Evolutionary conservation across 768 basidiomycete genomes (phyloP).

Genomic region (Lentinula detonsa): DNA sequence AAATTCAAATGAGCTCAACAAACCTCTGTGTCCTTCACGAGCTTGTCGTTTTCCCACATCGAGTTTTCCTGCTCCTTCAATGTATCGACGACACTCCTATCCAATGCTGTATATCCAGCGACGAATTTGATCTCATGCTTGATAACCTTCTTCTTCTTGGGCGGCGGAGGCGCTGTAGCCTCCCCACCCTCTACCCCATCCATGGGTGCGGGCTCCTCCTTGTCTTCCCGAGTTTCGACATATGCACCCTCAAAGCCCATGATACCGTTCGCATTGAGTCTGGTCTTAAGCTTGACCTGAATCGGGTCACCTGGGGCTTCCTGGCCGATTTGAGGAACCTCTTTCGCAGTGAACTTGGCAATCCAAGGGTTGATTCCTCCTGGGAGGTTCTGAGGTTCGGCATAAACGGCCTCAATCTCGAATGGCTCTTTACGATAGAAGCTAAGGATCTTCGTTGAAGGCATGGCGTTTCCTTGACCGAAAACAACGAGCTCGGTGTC

Average conservation of each 20-base stretch:
- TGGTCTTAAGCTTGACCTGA: constrained; percentile 86
- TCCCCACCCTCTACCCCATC: constrained; percentile 31
- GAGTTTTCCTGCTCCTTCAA: constrained; percentile 78
- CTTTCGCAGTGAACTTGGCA: constrained; percentile 75
- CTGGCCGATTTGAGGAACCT: constrained; percentile 40
- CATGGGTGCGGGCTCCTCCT: constrained; percentile 48
- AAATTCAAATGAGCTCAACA: constrained; percentile 16
- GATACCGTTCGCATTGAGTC: constrained; percentile 82
- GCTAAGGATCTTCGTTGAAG: constrained; percentile 92
- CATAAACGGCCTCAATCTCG: constrained; percentile 83
- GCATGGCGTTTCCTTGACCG: constrained; percentile 77
- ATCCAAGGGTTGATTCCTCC: constrained; percentile 83
- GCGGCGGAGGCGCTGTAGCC: constrained; percentile 35
- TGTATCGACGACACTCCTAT: constrained; percentile 55
- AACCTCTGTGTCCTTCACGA: constrained; percentile 96
- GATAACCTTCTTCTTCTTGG: constrained; percentile 85
- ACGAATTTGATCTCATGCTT: constrained; percentile 81
- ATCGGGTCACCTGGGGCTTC: constrained; percentile 67
- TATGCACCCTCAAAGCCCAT: constrained; percentile 85
- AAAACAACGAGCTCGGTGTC: constrained; percentile 92
- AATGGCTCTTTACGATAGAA: constrained; percentile 90
- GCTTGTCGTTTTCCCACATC: constrained; percentile 90
- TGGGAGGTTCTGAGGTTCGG: constrained; percentile 65
- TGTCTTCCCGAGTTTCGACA: constrained; percentile 77
- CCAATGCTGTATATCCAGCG: constrained; percentile 56